Percentiles rank a stretch among this genome's conserved stretches.
These are phyloP conservation scores for Sonneratia alba DNA, from an alignment of 345 rosid species.

Conservation along the genomic window DNA sequence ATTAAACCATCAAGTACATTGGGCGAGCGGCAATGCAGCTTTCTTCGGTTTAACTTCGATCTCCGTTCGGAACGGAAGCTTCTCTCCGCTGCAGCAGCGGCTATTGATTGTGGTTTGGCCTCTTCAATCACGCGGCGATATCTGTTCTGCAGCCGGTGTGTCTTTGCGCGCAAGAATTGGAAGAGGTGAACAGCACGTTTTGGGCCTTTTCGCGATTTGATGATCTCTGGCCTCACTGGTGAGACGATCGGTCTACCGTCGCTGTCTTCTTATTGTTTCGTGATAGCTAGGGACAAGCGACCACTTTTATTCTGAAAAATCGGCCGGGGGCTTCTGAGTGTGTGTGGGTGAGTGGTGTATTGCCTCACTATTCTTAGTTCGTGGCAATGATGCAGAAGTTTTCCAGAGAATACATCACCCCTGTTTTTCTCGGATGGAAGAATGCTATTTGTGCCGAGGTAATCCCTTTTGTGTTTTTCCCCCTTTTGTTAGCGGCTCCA, in stretches of 20 bases:
- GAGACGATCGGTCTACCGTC: neutral
- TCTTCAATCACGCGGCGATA: neutral
- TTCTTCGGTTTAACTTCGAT: neutral
- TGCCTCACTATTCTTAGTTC: too few relatives aligned
- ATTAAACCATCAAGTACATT: neutral
- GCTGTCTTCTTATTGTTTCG: neutral
- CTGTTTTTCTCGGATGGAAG: too few relatives aligned
- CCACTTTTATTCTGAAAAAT: neutral
- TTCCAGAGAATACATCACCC: too few relatives aligned
- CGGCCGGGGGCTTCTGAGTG: neutral
- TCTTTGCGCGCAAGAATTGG: neutral
- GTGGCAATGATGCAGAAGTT: too few relatives aligned
- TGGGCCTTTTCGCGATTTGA: neutral
- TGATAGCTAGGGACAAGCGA: neutral
- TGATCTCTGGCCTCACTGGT: neutral
- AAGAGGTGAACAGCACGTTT: neutral
- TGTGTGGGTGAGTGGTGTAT: too few relatives aligned
- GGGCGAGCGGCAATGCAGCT: neutral
- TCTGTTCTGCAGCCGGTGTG: neutral
- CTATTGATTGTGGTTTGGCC: neutral
- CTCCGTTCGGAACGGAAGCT: neutral
- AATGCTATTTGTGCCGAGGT: too few relatives aligned
- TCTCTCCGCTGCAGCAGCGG: neutral
- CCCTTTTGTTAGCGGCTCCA: neutral
- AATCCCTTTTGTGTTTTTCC: neutral